Conservation (phyloP, 1,284 basidiomycete species). For the Boletus albobrunnescens region DNA sequence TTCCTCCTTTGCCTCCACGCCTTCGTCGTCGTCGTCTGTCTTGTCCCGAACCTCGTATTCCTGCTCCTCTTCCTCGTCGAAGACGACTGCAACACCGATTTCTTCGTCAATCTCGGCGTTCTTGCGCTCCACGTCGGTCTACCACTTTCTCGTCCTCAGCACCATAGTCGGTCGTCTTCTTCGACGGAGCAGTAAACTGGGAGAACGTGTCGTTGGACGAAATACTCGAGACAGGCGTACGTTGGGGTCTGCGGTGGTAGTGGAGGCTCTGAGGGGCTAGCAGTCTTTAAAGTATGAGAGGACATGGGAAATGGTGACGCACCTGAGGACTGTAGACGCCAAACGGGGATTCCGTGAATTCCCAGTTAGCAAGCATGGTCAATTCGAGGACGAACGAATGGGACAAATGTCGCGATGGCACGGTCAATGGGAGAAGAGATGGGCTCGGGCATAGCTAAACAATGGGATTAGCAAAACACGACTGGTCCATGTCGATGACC, state of each 20-base stretch:
- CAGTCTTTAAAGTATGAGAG: neutral
- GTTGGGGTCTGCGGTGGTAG: conserved; percentile 45
- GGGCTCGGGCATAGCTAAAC: conserved; percentile 43
- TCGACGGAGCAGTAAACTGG: conserved; percentile 83
- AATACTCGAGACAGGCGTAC: conserved; percentile 60
- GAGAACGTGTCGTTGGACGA: conserved; percentile 79
- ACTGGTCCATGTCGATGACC: neutral
- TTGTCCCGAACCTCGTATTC: conserved; percentile 80
- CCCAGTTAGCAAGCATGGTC: conserved; percentile 54
- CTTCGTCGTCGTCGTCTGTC: conserved; percentile 70
- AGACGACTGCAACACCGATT: conserved; percentile 91
- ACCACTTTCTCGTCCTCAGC: conserved; percentile 78
- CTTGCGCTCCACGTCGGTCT: conserved; percentile 72
- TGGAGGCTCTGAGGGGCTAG: conserved; percentile 44
- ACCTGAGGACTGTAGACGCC: conserved; percentile 51
- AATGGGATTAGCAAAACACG: conserved; percentile 2
- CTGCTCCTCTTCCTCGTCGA: conserved; percentile 92
- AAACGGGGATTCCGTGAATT: conserved; percentile 56
- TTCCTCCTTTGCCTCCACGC: conserved; percentile 44
- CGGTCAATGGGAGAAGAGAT: conserved; percentile 50
- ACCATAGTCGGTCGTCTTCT: conserved; percentile 96
- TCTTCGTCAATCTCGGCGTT: conserved; percentile 89
- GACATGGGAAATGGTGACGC: conserved; percentile 4
- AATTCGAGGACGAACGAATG: conserved; percentile 47
- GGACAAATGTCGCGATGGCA: conserved; percentile 44